Evolutionary conservation across 495 filamentous ascomycete species (phyloP).

Genomic region (Glonium stellatum): DNA sequence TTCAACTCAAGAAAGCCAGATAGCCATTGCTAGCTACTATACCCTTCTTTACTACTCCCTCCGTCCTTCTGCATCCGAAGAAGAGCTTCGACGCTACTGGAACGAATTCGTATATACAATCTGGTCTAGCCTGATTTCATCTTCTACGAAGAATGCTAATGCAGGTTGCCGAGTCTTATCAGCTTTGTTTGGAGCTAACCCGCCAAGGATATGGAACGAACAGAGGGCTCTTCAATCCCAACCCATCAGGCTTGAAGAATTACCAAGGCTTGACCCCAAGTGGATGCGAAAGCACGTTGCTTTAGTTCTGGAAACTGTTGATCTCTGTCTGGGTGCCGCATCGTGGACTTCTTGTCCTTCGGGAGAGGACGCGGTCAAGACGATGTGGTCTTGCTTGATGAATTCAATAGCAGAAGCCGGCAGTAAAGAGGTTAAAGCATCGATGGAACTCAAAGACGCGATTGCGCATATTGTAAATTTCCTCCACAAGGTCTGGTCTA

Average conservation of each 20-base stretch:
- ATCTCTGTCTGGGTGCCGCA: slow-evolving; percentile 52
- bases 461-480: slow-evolving; percentile 62
- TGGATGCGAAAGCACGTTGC: slow-evolving; percentile 73
- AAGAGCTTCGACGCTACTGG: slow-evolving; percentile 72
- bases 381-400: slow-evolving; percentile 64
- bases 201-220: slow-evolving; percentile 61
- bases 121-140: slow-evolving; percentile 41
- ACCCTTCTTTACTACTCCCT: slow-evolving; percentile 83
- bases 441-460: slow-evolving; percentile 70
- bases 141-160: slow-evolving; percentile 14
- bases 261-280: slow-evolving; percentile 72
- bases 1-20: slow-evolving; percentile 49
- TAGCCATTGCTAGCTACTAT: slow-evolving; percentile 62
- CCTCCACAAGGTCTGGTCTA: slow-evolving; percentile 60
- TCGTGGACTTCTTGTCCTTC: slow-evolving; percentile 43
- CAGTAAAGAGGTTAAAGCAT: slow-evolving; percentile 84
- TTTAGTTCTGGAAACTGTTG: slow-evolving; percentile 56
- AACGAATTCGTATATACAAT: slow-evolving; percentile 59
- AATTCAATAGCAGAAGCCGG: slow-evolving; percentile 67
- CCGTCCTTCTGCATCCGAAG: slow-evolving; percentile 53
- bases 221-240: slow-evolving; percentile 55
- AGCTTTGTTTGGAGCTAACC: slow-evolving; percentile 57
- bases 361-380: slow-evolving; percentile 43
- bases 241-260: slow-evolving; percentile 57
- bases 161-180: slow-evolving; percentile 56